A percentile compares a stretch with the other conserved stretches of the same genome.
phyloP scores from a whole-genome alignment of 208 protist genomes.

The Histomonas meleagridis region DNA sequence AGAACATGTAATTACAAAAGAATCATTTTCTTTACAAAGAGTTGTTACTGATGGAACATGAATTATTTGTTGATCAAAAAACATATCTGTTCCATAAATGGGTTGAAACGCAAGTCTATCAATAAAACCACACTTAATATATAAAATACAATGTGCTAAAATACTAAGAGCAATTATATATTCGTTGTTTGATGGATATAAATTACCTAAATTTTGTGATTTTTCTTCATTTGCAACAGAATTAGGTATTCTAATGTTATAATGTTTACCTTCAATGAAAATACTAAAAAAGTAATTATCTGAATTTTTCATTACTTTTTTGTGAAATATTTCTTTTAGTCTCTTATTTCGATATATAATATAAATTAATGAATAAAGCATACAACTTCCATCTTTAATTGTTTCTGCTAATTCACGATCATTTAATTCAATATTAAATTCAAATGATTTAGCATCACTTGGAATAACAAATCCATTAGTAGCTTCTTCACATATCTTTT shows the following conservation, averaged over 20 bases:
- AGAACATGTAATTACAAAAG: too few species aligned
- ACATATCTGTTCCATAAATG: background rate
- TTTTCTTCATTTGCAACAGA: background rate
- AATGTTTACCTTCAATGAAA: background rate
- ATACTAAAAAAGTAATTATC: background rate
- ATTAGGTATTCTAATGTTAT: background rate
- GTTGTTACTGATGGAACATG: background rate
- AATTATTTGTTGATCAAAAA: background rate
- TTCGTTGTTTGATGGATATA: background rate
- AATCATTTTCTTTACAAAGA: background rate
- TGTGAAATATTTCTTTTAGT: background rate
- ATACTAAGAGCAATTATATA: background rate
- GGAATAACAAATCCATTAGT: background rate
- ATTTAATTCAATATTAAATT: background rate
- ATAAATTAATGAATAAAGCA: background rate
- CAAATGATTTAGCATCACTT: background rate
- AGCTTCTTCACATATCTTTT: too few species aligned
- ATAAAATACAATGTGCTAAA: background rate
- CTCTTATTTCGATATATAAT: background rate
- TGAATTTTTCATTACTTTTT: background rate
- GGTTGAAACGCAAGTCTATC: background rate
- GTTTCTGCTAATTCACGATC: background rate
- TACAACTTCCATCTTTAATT: background rate
- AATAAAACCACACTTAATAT: background rate
- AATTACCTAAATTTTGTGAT: background rate